Evolutionary conservation across 176 grass and related monocot species (phyloP).

Genomic region (Puya raimondii): DNA sequence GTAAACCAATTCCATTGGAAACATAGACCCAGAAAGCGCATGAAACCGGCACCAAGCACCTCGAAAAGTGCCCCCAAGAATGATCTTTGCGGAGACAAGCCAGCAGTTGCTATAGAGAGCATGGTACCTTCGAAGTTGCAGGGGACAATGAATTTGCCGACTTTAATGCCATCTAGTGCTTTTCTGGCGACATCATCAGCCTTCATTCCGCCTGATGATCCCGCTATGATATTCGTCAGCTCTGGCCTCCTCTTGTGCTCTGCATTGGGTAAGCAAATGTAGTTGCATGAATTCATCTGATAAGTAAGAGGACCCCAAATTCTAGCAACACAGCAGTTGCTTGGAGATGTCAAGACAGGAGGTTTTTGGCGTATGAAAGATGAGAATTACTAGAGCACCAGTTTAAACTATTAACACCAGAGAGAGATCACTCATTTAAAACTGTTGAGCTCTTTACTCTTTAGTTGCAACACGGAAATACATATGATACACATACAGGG

Average conservation of each 20-base stretch:
- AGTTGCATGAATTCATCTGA: neutral
- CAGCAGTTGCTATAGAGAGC: conserved; percentile 76
- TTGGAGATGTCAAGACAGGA: no score
- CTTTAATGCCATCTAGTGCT: conserved; percentile 74
- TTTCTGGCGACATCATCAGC: conserved; percentile 70
- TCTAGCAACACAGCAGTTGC: neutral
- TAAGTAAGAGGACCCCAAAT: neutral
- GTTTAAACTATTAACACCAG: no score
- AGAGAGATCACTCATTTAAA: no score
- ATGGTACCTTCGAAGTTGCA: conserved; percentile 87
- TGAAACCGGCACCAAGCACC: conserved; percentile 57
- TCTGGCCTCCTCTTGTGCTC: conserved; percentile 71
- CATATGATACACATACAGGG: no score
- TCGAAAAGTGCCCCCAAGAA: conserved; percentile 42
- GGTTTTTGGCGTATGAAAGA: no score
- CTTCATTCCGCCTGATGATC: conserved; percentile 72
- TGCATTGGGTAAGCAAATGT: conserved; percentile 31
- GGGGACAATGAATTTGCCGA: conserved; percentile 60
- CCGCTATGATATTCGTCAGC: conserved; percentile 68
- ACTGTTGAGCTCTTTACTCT: no score
- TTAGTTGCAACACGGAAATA: no score
- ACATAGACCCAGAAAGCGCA: conserved; percentile 58
- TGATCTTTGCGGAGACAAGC: conserved; percentile 81
- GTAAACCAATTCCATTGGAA: conserved; percentile 92
- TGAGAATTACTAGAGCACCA: no score